A percentile compares a stretch with the other conserved stretches of the same genome.
Evolutionary conservation across 2,329 filamentous ascomycete species (phyloP).

Genomic region (Dactylonectria macrodidyma): DNA sequence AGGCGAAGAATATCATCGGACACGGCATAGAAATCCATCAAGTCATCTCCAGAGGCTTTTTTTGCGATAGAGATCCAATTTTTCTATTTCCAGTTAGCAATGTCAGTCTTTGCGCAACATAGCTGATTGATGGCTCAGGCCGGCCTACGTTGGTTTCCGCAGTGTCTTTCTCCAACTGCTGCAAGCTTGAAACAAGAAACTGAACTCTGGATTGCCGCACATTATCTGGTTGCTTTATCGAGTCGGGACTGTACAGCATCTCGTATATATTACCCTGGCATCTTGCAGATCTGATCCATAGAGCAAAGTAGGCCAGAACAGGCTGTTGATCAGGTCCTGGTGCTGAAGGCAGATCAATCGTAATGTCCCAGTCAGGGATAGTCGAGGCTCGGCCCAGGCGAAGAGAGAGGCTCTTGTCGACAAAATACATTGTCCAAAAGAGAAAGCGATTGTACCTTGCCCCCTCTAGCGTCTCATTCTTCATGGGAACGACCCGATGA

Average conservation of each 20-base stretch:
- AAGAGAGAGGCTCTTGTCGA: conserved; percentile 69
- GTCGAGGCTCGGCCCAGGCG: conserved; percentile 67
- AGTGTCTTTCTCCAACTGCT: conserved; percentile 5
- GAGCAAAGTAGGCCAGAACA: conserved; percentile 50
- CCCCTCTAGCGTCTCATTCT: conserved; percentile 21
- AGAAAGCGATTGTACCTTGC: conserved; percentile 50
- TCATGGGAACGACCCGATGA: conserved; percentile 43
- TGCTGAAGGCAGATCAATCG: conserved; percentile 52
- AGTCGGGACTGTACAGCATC: conserved; percentile 24
- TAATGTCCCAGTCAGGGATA: conserved; percentile 72
- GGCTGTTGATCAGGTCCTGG: conserved; percentile 41
- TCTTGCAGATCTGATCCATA: conserved; percentile 19
- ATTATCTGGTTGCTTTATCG: conserved; percentile 18
- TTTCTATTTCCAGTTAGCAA: too few relatives aligned
- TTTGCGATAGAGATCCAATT: too few relatives aligned
- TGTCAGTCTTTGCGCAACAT: background rate
- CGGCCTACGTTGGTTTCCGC: background rate
- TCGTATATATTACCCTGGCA: conserved; percentile 34
- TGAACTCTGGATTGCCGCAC: conserved; percentile 5
- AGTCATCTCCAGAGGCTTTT: background rate
- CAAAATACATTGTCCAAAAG: conserved; percentile 71
- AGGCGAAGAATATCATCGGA: conserved; percentile 30
- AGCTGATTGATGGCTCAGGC: too few relatives aligned
- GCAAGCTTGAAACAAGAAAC: background rate
- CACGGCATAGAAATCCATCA: conserved; percentile 8